Evolutionary conservation across 768 basidiomycete species (phyloP).

Genomic region (Boletus edulis): DNA sequence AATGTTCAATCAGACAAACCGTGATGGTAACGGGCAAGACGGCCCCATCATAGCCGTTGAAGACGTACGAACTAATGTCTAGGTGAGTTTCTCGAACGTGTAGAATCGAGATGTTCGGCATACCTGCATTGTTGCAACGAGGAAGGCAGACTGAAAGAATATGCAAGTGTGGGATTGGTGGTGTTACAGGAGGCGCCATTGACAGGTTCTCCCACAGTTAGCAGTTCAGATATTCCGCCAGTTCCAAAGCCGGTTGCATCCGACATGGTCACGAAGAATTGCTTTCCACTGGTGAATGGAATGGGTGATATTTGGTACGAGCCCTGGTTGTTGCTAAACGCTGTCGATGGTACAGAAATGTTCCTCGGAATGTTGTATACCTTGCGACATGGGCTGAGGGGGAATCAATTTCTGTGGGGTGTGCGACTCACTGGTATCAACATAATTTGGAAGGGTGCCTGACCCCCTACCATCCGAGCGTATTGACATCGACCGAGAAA

Average conservation of each 20-base stretch:
- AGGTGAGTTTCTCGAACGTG: constrained; percentile 3
- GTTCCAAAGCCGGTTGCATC: constrained; percentile 67
- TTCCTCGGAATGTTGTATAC: constrained; percentile 53
- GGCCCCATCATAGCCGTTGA: constrained; percentile 45
- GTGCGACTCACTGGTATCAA: constrained; percentile 49
- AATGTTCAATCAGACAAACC: constrained; percentile 33
- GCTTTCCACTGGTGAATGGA: constrained; percentile 36
- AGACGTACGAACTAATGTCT: constrained; percentile 41
- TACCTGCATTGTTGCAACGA: constrained; percentile 64
- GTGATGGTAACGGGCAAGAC: constrained; percentile 52
- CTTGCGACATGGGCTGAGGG: constrained; percentile 32
- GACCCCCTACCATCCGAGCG: constrained; percentile 45
- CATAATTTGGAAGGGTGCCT: constrained; percentile 47
- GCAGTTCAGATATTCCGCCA: constrained; percentile 54
- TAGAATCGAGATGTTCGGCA: constrained; percentile 10
- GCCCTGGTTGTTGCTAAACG: constrained; percentile 53
- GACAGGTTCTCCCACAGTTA: constrained; percentile 47
- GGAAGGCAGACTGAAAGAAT: constrained; percentile 48
- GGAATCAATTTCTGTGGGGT: background rate
- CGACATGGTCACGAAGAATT: constrained; percentile 63
- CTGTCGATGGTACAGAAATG: constrained; percentile 51
- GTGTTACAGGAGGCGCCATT: constrained; percentile 48
- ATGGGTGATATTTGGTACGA: constrained; percentile 47
- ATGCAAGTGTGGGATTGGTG: constrained; percentile 41
- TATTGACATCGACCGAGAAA: background rate